Evolutionary conservation across 148 eudicot species (phyloP).

Genomic region (Persicaria maculosa): DNA sequence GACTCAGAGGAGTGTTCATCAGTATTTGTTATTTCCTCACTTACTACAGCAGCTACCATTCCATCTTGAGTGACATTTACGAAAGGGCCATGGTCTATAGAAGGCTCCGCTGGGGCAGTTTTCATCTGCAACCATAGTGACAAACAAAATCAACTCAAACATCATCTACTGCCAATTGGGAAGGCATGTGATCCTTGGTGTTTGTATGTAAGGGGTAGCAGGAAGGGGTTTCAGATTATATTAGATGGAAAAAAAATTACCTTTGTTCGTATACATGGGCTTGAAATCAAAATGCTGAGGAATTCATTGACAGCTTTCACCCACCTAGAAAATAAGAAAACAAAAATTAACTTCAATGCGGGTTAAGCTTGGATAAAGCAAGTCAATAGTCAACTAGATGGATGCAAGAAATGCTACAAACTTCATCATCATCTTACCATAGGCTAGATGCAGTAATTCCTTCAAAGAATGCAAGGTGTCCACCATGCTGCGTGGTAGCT

Average conservation of each 20-base stretch:
- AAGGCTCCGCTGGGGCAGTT: conserved; percentile 27
- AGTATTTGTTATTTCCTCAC: conserved; percentile 29
- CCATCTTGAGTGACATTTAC: conserved; percentile 57
- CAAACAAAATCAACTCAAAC: no score
- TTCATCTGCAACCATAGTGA: no score
- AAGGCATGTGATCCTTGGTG: conserved; percentile 12
- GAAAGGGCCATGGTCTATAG: conserved; percentile 67
- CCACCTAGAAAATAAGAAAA: conserved; percentile 56
- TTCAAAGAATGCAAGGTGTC: conserved; percentile 90
- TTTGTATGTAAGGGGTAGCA: no score
- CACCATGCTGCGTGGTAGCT: conserved; percentile 81
- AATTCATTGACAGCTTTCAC: conserved; percentile 73
- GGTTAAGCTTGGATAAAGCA: neutral
- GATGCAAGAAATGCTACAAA: neutral
- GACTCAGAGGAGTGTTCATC: conserved; percentile 1
- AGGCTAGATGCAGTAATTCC: conserved; percentile 75
- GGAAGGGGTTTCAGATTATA: no score
- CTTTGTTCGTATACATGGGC: conserved; percentile 54
- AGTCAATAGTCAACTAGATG: neutral
- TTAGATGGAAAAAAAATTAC: no score
- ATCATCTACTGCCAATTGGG: no score
- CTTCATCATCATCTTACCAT: conserved; percentile 37
- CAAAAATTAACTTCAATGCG: neutral
- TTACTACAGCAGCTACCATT: conserved; percentile 57
- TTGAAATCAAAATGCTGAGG: conserved; percentile 45